These are phyloP conservation scores for Pleurotus tuber-regium DNA, from an alignment of 768 basidiomycete species.

Conservation along the genomic window DNA sequence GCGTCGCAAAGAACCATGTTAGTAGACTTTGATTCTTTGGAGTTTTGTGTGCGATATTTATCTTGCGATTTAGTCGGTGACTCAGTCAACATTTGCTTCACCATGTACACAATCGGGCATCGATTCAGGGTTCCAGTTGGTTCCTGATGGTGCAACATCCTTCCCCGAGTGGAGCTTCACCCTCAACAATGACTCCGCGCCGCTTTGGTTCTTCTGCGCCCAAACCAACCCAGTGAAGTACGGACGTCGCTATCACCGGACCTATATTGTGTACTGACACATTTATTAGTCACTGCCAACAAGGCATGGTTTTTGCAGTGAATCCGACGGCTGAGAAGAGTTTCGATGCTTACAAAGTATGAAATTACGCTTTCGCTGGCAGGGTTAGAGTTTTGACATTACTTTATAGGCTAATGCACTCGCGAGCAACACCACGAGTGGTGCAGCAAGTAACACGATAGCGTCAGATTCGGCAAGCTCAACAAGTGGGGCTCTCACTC, in stretches of 20 bases:
- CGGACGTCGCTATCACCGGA: not conserved
- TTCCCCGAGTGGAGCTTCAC: conserved; percentile 38
- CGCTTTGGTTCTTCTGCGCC: conserved; percentile 47
- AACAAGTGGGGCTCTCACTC: not conserved
- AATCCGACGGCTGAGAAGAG: conserved; percentile 37
- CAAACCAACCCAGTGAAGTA: conserved; percentile 22
- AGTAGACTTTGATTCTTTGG: conserved; percentile 5
- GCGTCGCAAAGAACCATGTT: conserved; percentile 30
- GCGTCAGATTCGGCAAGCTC: not conserved
- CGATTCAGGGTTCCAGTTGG: conserved; percentile 37
- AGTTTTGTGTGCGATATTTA: not conserved
- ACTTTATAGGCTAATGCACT: conserved; percentile 11
- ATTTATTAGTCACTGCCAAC: conserved; percentile 24
- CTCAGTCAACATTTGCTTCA: conserved; percentile 42
- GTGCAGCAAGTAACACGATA: conserved; percentile 14
- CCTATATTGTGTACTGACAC: conserved; percentile 13
- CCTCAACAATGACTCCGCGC: conserved; percentile 31
- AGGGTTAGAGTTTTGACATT: not conserved
- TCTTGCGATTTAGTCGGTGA: conserved; percentile 31
- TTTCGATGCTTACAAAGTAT: conserved; percentile 32
- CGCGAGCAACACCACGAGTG: conserved; percentile 8
- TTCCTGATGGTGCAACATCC: conserved; percentile 21
- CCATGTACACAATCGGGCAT: conserved; percentile 39
- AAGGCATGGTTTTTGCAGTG: conserved; percentile 46
- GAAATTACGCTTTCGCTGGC: not conserved